Conservation (phyloP, 73 alveolate genomes). For the Breviolum minutum region DNA sequence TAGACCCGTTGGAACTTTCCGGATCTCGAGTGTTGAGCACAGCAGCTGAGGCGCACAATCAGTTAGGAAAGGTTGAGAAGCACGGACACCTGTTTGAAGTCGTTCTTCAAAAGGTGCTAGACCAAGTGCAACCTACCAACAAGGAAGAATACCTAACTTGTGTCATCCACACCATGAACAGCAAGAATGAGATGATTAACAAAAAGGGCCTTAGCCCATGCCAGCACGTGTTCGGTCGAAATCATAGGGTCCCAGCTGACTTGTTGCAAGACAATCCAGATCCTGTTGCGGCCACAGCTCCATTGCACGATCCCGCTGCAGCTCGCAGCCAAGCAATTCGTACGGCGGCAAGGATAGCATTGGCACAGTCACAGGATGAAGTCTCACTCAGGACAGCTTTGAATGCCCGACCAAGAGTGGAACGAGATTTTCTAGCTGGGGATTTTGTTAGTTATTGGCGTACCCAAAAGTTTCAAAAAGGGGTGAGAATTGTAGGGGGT, state of each 20-base stretch:
- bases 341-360: background rate
- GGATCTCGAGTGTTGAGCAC: background rate
- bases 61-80: slow-evolving; percentile 30
- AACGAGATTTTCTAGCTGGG: slow-evolving; percentile 24
- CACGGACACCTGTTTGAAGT: slow-evolving; percentile 32
- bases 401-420: background rate
- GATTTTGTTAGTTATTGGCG: slow-evolving; percentile 42
- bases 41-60: slow-evolving; percentile 39
- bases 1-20: background rate
- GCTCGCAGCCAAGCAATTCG: background rate
- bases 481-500: slow-evolving; percentile 15
- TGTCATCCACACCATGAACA: background rate
- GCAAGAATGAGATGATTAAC: slow-evolving; percentile 3
- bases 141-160: slow-evolving; percentile 2
- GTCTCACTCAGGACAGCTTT: background rate
- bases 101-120: background rate
- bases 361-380: background rate
- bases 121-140: background rate
- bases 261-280: slow-evolving; percentile 10
- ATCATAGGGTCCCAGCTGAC: slow-evolving; percentile 14
- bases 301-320: background rate
- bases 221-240: slow-evolving; percentile 37
- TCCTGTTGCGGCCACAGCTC: background rate
- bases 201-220: slow-evolving; percentile 7
- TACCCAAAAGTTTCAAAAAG: slow-evolving; percentile 1